These are phyloP conservation scores for Tricholoma sp. DNA, from an alignment of 768 basidiomycete species.

Conservation along the genomic window DNA sequence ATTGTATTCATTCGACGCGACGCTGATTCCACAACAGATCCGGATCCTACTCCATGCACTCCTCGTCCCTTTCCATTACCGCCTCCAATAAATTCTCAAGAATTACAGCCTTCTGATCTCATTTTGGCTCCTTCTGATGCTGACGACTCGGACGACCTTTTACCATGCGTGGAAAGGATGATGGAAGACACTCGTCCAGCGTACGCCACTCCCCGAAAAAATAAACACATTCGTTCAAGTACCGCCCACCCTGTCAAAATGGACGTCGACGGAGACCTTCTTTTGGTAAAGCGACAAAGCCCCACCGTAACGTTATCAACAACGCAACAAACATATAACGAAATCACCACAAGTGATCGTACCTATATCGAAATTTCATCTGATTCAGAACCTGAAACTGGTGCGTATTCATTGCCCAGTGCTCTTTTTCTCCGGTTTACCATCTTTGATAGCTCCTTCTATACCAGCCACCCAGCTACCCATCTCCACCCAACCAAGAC, in stretches of 20 bases:
- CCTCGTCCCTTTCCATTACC: constrained; percentile 9
- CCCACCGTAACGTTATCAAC: neutral
- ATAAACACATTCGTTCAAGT: neutral
- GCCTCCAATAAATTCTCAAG: constrained; percentile 6
- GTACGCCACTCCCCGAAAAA: neutral
- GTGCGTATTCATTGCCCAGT: neutral
- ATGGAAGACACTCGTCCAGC: constrained; percentile 3
- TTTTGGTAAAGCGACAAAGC: neutral
- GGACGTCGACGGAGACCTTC: neutral
- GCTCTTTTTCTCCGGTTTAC: neutral
- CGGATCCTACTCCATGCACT: neutral
- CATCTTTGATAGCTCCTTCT: neutral
- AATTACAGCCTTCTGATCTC: neutral
- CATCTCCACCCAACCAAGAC: neutral
- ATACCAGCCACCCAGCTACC: neutral
- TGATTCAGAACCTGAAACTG: neutral
- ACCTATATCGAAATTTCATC: constrained; percentile 1
- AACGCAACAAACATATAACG: neutral
- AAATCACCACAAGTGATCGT: neutral
- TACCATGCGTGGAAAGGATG: constrained; percentile 1
- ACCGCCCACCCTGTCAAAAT: neutral
- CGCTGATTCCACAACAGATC: no score
- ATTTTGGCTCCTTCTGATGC: neutral
- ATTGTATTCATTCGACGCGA: no score
- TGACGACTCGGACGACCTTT: constrained; percentile 6